phyloP scores from a whole-genome alignment of 768 basidiomycete species.

The Tulasnella calospora region DNA sequence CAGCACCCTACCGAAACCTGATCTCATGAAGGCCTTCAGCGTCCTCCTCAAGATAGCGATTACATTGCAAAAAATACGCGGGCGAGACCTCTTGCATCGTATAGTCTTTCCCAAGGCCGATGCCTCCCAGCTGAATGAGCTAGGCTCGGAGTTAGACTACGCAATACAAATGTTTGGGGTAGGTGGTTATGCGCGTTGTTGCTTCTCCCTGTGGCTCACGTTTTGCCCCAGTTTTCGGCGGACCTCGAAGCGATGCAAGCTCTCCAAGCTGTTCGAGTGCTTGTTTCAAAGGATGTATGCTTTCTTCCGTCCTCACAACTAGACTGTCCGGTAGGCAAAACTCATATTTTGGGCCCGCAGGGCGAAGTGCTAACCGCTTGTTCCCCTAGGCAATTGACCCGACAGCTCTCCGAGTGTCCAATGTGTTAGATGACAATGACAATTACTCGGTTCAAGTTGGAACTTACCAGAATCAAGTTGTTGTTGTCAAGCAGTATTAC shows the following conservation, averaged over 20 bases:
- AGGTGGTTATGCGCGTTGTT: neutral
- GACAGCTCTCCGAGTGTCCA: neutral
- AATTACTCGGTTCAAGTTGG: neutral
- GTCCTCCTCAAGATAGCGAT: neutral
- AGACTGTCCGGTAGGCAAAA: neutral
- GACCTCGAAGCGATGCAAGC: too few relatives aligned
- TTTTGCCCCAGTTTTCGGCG: neutral
- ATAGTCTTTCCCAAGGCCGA: neutral
- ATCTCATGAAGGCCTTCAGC: neutral
- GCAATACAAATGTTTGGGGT: neutral
- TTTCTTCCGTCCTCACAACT: too few relatives aligned
- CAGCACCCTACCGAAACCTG: neutral
- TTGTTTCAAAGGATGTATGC: neutral
- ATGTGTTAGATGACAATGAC: neutral
- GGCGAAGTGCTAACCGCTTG: neutral
- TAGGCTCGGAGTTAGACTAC: neutral
- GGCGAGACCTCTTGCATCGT: neutral
- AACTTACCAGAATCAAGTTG: neutral
- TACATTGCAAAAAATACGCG: neutral
- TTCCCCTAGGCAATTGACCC: neutral
- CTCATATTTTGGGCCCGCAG: neutral
- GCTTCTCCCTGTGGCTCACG: neutral
- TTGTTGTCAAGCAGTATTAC: neutral
- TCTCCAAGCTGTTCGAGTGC: neutral
- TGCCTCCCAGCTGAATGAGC: neutral